Conservation (phyloP, 176 grass and related monocot species). For the Lolium perenne region DNA sequence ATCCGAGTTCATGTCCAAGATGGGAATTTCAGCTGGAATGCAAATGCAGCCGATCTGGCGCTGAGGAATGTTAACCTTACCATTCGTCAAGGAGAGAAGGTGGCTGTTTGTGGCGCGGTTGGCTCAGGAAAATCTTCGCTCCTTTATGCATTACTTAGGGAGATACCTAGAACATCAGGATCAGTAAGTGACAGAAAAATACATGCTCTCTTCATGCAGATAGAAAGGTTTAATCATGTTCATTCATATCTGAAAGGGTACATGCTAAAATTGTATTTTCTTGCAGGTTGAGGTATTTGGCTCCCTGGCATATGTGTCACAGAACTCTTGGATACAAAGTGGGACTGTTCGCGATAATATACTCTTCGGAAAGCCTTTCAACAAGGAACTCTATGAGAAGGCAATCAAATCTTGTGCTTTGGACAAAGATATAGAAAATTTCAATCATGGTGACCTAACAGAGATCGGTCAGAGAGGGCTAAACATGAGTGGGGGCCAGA, state of each 20-base stretch:
- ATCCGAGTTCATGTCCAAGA: conserved; percentile 53
- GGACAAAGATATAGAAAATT: conserved; percentile 86
- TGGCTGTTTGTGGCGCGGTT: conserved; percentile 82
- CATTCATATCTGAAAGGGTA: background rate
- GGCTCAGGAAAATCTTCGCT: conserved; percentile 91
- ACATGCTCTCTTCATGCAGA: conserved; percentile 8
- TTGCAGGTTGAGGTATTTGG: conserved; percentile 79
- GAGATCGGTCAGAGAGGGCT: conserved; percentile 95
- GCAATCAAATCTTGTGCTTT: conserved; percentile 73
- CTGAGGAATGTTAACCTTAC: conserved; percentile 63
- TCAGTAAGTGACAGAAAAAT: conserved; percentile 54
- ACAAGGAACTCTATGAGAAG: conserved; percentile 67
- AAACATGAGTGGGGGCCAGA: conserved; percentile 99
- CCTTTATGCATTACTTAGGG: conserved; percentile 77
- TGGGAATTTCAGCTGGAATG: conserved; percentile 71
- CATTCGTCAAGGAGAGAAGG: conserved; percentile 65
- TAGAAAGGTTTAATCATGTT: background rate
- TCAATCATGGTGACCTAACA: conserved; percentile 80
- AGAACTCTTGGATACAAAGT: conserved; percentile 94
- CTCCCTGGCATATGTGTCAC: conserved; percentile 82
- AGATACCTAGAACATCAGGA: conserved; percentile 82
- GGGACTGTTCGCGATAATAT: conserved; percentile 89
- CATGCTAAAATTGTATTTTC: conserved; percentile 8
- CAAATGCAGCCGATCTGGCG: conserved; percentile 47
- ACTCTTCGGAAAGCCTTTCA: conserved; percentile 79